These are phyloP conservation scores for Glutinoglossum americanum DNA, from an alignment of 495 filamentous ascomycete species.

Conservation along the genomic window DNA sequence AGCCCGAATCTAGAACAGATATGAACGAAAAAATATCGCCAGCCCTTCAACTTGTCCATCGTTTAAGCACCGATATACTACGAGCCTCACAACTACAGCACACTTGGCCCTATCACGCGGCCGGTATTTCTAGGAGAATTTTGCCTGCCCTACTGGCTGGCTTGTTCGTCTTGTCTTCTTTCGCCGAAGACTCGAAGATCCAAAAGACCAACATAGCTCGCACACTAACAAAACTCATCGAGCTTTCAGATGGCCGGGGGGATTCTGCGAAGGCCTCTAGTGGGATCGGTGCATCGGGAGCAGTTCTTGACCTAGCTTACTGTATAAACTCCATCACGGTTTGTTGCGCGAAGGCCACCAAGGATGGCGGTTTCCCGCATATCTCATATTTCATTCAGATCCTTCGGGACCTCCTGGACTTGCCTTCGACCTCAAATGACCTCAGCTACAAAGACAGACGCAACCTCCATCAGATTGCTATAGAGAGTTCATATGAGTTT, in stretches of 20 bases:
- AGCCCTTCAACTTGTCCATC: neutral
- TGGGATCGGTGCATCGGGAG: neutral
- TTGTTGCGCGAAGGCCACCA: neutral
- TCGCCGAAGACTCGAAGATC: neutral
- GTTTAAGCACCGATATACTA: neutral
- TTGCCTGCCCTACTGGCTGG: neutral
- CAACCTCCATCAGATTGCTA: neutral
- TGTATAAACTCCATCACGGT: neutral
- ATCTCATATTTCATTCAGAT: neutral
- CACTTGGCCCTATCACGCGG: neutral
- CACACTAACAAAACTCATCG: neutral
- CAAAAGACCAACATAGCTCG: neutral
- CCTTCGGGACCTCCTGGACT: neutral
- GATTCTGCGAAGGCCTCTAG: neutral
- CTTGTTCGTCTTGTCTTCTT: neutral
- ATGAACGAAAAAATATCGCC: neutral
- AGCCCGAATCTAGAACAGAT: neutral
- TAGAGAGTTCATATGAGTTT: slow-evolving; percentile 1
- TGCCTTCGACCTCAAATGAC: neutral
- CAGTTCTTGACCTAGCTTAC: neutral
- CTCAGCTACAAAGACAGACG: neutral
- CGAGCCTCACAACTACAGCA: neutral
- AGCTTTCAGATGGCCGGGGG: neutral
- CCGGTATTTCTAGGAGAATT: neutral
- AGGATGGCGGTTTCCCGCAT: neutral